Evolutionary conservation across 768 basidiomycete species (phyloP).

Genomic region (Cystofilobasidium ferigula): DNA sequence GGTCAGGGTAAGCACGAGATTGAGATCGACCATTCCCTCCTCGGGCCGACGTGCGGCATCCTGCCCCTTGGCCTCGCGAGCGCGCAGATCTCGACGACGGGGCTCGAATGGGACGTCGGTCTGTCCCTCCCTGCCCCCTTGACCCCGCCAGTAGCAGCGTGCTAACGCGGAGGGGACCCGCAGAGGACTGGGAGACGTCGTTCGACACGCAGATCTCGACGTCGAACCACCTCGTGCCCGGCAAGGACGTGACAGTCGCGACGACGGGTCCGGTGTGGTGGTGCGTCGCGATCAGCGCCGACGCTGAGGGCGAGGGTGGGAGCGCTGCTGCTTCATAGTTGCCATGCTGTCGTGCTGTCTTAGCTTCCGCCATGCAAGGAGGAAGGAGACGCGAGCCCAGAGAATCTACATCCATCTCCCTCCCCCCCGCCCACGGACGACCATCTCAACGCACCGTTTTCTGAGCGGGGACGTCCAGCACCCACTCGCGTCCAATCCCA

Average conservation of each 20-base stretch:
- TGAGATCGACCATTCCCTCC: constrained; percentile 54
- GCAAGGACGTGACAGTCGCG: constrained; percentile 56
- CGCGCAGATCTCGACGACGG: constrained; percentile 66
- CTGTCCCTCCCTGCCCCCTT: constrained; percentile 31
- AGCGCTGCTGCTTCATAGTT: background rate
- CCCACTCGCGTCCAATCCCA: constrained; percentile 20
- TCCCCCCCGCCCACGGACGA: too few relatives aligned
- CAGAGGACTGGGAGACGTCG: constrained; percentile 57
- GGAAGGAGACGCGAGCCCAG: too few relatives aligned
- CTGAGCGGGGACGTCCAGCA: constrained; percentile 2
- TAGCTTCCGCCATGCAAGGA: too few relatives aligned
- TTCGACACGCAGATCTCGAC: constrained; percentile 82
- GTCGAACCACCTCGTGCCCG: constrained; percentile 76
- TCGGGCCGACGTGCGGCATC: constrained; percentile 88
- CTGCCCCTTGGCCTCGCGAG: constrained; percentile 75
- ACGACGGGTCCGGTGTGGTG: constrained; percentile 82
- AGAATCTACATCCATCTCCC: too few relatives aligned
- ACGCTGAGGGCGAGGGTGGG: too few relatives aligned
- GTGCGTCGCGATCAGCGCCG: constrained; percentile 37
- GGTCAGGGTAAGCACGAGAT: constrained; percentile 72
- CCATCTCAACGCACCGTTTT: background rate
- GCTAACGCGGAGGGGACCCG: background rate
- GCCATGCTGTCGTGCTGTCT: too few relatives aligned
- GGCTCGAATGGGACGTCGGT: constrained; percentile 85
- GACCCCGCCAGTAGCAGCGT: background rate